Percentiles rank a stretch among this genome's conserved stretches.
Evolutionary conservation across 2,329 filamentous ascomycete species (phyloP).

Genomic region (Cryphonectria naterciae): DNA sequence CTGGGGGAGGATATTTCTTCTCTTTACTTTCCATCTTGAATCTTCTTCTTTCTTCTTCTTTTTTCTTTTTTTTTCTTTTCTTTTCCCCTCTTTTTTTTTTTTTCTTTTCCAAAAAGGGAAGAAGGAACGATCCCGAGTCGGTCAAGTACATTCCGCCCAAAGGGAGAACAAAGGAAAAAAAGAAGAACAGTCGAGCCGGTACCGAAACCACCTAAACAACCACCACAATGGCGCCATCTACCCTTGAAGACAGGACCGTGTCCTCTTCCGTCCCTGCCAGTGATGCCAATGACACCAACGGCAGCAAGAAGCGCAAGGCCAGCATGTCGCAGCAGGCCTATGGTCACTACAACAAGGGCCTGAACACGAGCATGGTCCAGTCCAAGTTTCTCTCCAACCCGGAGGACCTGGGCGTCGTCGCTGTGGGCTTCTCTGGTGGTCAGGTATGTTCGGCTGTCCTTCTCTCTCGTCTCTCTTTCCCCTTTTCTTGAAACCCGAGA

Average conservation of each 20-base stretch:
- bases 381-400: conserved; percentile 79
- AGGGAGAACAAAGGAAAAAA: not conserved
- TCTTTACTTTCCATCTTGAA: not conserved
- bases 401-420: conserved; percentile 85
- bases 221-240: conserved; percentile 22
- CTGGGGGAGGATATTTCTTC: not conserved
- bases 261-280: not conserved
- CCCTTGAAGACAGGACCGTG: conserved; percentile 25
- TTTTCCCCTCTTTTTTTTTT: not conserved
- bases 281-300: conserved; percentile 1
- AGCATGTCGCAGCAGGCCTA: conserved; percentile 26
- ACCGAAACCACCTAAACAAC: not conserved
- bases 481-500: not conserved
- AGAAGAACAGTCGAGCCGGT: not conserved
- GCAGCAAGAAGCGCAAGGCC: conserved; percentile 25
- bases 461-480: not conserved
- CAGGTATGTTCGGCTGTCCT: conserved; percentile 66
- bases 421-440: conserved; percentile 94
- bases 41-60: not conserved
- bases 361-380: conserved; percentile 59
- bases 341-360: conserved; percentile 35
- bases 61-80: too few relatives aligned
- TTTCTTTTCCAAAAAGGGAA: not conserved
- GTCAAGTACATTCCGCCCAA: not conserved
- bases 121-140: not conserved